Evolutionary conservation across 768 basidiomycete genomes (phyloP), one percentile per base, ranked within the genome.

Genomic region (Sarcomyxa edulis): DNA sequence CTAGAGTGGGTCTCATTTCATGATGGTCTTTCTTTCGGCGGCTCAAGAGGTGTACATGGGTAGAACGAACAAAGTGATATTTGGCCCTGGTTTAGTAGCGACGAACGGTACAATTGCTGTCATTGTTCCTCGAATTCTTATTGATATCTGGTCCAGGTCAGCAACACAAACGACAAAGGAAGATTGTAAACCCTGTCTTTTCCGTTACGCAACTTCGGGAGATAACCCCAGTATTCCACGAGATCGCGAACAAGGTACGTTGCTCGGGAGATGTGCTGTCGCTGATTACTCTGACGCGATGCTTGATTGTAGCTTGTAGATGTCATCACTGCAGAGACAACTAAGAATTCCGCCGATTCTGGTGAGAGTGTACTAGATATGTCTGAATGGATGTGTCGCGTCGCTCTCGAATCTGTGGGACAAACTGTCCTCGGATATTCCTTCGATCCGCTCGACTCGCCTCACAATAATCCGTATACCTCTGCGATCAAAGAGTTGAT

Each of bases 131-230:
- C 41, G 10, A 12, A 18, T 18, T 15, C 23, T 15, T 16, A 12
- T 3, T 37, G 14, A 7, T 28, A 21, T 16, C 7, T 22, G 6
- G 29, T 36, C 19, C 32, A 62, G 65, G 74, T 42, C 54, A 62
- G 48, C 49, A 65, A 47, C 74, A 76, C 47, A 64, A 64, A 50
- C 58, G 58, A 18, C 73, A 76, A 49, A 59, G 74, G 14, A 72
- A 72, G 48, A 56, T 72, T 26, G 65, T 74, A 29, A 64, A 55
- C 33, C 66, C 71, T 3, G 61, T 73, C 7, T 76, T 77, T 47
- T 68, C 69, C 2, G 56, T 60, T 5, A 54, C 64, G 5, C 69
- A 73, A 34, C 55, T 77, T 23, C 66, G 68, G 14, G 52, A 60
- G 14, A 46, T 74, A 42, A 59, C 68, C 3, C 70, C 73, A 6